phyloP scores from a whole-genome alignment of 1,284 basidiomycete genomes.

The Dichomitus squalens region DNA sequence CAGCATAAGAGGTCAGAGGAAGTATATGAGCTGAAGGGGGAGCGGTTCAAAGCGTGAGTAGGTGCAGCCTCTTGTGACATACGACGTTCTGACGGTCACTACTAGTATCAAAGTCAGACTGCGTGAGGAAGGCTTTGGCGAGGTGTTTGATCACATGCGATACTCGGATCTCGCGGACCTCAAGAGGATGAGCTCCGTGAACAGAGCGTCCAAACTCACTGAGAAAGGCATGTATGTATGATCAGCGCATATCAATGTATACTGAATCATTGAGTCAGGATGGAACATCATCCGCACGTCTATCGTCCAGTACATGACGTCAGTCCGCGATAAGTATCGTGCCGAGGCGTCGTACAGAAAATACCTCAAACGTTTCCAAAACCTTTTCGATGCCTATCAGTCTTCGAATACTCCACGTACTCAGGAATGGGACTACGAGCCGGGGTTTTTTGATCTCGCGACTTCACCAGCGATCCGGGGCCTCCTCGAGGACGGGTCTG shows the following conservation, averaged over 20 bases:
- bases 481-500: background rate
- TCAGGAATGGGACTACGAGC: background rate
- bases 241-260: too few relatives aligned
- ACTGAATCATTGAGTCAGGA: background rate
- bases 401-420: background rate
- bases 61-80: background rate
- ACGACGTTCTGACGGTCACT: background rate
- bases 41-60: conserved; percentile 1
- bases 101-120: background rate
- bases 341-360: too few relatives aligned
- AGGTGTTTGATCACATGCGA: background rate
- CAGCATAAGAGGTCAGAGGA: background rate
- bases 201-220: conserved; percentile 1
- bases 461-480: background rate
- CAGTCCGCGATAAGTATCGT: background rate
- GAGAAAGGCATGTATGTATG: background rate
- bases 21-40: background rate
- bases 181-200: background rate
- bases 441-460: background rate
- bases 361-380: background rate
- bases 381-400: background rate
- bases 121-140: conserved; percentile 5
- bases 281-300: background rate
- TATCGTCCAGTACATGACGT: background rate
- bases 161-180: background rate